These are phyloP conservation scores for Dysphania ambrosioides DNA, from an alignment of 148 eudicot genomes.

Conservation along the genomic window DNA sequence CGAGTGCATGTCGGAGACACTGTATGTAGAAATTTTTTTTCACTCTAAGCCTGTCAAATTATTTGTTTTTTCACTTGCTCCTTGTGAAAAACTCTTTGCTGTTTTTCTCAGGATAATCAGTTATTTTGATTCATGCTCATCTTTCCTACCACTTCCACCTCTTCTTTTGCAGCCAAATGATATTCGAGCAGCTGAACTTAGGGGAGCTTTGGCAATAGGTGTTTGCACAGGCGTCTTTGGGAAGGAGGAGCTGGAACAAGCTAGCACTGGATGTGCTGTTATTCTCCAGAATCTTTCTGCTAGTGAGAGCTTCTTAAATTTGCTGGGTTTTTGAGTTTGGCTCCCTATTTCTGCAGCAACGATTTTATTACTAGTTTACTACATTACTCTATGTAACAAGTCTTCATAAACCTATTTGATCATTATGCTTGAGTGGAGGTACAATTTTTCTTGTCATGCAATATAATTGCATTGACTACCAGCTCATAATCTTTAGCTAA, in stretches of 20 bases:
- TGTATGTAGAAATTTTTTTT: conserved; percentile 4
- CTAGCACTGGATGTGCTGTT: conserved; percentile 23
- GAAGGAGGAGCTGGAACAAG: conserved; percentile 26
- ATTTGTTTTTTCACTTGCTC: background rate
- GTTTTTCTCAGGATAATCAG: background rate
- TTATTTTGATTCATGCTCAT: background rate
- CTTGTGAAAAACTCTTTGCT: background rate
- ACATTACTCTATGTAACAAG: background rate
- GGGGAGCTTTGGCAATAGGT: conserved; percentile 25
- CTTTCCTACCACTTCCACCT: no score
- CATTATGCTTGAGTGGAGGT: conserved; percentile 1
- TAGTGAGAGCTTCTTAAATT: conserved; percentile 16
- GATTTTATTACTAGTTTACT: background rate
- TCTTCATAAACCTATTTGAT: background rate
- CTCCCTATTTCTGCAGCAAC: background rate
- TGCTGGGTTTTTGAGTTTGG: conserved; percentile 16
- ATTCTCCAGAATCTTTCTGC: conserved; percentile 19
- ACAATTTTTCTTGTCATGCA: background rate
- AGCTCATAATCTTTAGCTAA: background rate
- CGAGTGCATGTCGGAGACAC: conserved; percentile 32
- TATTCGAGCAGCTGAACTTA: conserved; percentile 18
- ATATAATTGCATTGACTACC: background rate
- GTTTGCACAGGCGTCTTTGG: conserved; percentile 25
- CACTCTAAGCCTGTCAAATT: background rate
- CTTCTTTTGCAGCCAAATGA: conserved; percentile 20